Percentiles rank a stretch among this genome's conserved stretches.
phyloP scores from a whole-genome alignment of 1,284 basidiomycete species.

The Malassezia caprae region DNA sequence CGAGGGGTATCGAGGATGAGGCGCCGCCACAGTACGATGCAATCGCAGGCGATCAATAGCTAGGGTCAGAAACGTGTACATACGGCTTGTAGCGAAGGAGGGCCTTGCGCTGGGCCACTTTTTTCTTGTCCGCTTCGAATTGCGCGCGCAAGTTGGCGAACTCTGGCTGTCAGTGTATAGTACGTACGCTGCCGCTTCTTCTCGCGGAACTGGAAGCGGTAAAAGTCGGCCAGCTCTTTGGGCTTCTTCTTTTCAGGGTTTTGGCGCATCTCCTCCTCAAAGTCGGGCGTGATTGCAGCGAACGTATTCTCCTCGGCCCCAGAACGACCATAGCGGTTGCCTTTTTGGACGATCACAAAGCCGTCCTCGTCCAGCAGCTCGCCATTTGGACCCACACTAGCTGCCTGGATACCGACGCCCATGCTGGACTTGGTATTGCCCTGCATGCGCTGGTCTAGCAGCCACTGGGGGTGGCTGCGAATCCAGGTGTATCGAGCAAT shows the following conservation, averaged over 20 bases:
- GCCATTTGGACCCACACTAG: conserved; percentile 35
- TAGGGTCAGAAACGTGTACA: background rate
- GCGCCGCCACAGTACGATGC: background rate
- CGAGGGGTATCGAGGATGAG: conserved; percentile 11
- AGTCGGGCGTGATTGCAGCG: conserved; percentile 16
- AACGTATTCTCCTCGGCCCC: conserved; percentile 18
- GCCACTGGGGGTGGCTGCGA: conserved; percentile 27
- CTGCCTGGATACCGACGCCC: conserved; percentile 32
- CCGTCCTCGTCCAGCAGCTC: conserved; percentile 45
- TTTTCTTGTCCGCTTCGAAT: conserved; percentile 40
- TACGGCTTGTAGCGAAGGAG: conserved; percentile 39
- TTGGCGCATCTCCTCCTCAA: conserved; percentile 19
- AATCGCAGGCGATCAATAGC: background rate
- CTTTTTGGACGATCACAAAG: conserved; percentile 43
- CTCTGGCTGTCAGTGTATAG: conserved; percentile 11
- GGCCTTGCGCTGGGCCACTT: conserved; percentile 38
- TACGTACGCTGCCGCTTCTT: conserved; percentile 32
- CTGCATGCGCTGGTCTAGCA: conserved; percentile 17
- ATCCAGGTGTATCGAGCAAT: conserved; percentile 33
- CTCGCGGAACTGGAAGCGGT: conserved; percentile 43
- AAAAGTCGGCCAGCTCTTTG: conserved; percentile 37
- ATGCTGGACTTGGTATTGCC: conserved; percentile 10
- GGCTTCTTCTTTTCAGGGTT: conserved; percentile 32
- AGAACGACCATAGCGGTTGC: conserved; percentile 36
- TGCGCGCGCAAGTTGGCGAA: conserved; percentile 35